Evolutionary conservation across 2,329 filamentous ascomycete genomes (phyloP), one percentile per base, ranked within the genome.

Genomic region (Stemphylium lycopersici): DNA sequence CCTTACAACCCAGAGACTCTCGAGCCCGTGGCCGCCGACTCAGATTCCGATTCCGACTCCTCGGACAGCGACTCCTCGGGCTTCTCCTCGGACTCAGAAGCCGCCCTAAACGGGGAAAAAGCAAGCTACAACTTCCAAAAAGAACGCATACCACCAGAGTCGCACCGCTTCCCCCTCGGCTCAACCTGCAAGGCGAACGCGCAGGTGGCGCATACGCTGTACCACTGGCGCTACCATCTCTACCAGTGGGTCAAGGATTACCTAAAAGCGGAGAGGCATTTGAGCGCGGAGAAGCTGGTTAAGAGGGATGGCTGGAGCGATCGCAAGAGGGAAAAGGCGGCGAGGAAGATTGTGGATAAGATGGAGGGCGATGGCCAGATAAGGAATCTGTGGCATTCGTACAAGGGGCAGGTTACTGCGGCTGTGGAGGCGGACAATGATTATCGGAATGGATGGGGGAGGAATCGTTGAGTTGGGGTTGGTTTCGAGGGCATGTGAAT

Each of bases 161-260:
- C 59, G 13, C 66, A 67, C 13, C 49, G 55, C 41, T 74, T 74
- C 56, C 63, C 66, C 1, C 59, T 74, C 1, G 72, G 72, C 29
- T 62, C 56, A 4, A 72, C 70, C 55, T 90, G 87, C 77, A 84
- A 82, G 66, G 75, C 77, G 29, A 88, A 88, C 61, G 89, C 90
- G 0, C 80, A 86, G 59, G 87, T 87, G 34, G 87, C 89, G 0
- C 90, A 93, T 67, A 83, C 82, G 1, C 80, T 93, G 3, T 81
- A 86, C 4, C 90, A 95, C 74, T 93, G 90, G 90, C 87, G 88
- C 52, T 84, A 84, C 55, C 84, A 87, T 40, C 83, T 93, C n/a
- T 87, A 90, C 67, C 82, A 87, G 59, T 90, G 84, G 82, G 87
- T 93, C 0, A 79, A 88, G 20, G 80, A 82, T 24, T 84, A 83